phyloP scores from a whole-genome alignment of 2,329 filamentous ascomycete genomes.

The Alternaria atra region DNA sequence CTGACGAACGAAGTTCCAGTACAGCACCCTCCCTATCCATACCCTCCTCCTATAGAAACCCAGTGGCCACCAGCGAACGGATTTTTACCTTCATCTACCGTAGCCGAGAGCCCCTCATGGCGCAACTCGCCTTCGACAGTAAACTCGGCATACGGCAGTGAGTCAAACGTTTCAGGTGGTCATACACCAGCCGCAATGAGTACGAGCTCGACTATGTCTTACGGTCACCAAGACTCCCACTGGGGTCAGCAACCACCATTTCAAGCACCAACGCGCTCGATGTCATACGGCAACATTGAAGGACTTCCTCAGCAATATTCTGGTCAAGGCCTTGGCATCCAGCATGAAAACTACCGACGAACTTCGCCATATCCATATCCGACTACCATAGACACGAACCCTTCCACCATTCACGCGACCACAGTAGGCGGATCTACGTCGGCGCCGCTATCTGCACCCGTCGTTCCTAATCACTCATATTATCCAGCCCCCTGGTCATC shows the following conservation, averaged over 20 bases:
- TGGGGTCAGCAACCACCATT: constrained; percentile 41
- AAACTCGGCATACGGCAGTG: constrained; percentile 48
- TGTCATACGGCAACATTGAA: constrained; percentile 54
- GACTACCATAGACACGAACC: constrained; percentile 44
- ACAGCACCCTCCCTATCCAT: constrained; percentile 45
- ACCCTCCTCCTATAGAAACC: constrained; percentile 48
- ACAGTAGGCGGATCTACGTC: constrained; percentile 37
- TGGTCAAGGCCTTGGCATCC: constrained; percentile 41
- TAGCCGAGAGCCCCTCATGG: constrained; percentile 49
- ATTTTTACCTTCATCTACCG: constrained; percentile 48
- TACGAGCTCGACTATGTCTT: constrained; percentile 48
- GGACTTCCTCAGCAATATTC: constrained; percentile 46
- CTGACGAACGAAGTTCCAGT: constrained; percentile 41
- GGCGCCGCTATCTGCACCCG: constrained; percentile 47
- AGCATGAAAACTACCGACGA: constrained; percentile 44
- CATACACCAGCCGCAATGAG: constrained; percentile 49
- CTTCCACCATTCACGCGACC: constrained; percentile 34
- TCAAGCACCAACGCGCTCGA: constrained; percentile 47
- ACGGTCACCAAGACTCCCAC: constrained; percentile 43
- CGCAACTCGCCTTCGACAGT: constrained; percentile 47
- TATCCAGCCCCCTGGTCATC: constrained; percentile 46
- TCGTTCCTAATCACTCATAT: constrained; percentile 41
- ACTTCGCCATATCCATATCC: constrained; percentile 48
- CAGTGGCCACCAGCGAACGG: constrained; percentile 46
- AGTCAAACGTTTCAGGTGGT: constrained; percentile 46